Base-by-base conservation (phyloP, 805 yeast species). In the Blastobotrys parvus region DNA sequence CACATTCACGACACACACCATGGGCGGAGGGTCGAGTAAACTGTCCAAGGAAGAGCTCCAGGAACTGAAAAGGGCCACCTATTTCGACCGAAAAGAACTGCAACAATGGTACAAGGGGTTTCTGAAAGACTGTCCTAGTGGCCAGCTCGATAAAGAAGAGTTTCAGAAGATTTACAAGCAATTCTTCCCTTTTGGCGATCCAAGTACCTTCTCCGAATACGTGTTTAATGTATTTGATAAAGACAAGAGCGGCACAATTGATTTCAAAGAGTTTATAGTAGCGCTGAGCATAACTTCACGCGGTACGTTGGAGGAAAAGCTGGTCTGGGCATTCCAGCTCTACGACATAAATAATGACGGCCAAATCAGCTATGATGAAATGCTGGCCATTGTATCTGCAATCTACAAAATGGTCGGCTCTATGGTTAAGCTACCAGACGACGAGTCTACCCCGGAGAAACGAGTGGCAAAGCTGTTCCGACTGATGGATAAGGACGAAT, bases 61-160 rank as follows among this genome's bases (percentile, higher is more conserved):
- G 42, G 79, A 82, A 43, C 74, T 92, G 46, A 83, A 82, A 59
- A 80, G 78, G 57, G 82, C 88, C 19, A 92, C 99, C 0, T 82
- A 87, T 56, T 92, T 92, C 58, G 95, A 90, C 58, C 78, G 89
- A 42, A 73, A 95, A 50, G 98, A 92, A 60, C 74, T 92, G 35
- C 97, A 92, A 62, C 98, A 90, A 59, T 92, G 99, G 99, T 90
- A 90, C 60, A 90, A 90, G 60, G 97, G 97, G 2, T 92, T 92
- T 55, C 69, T 82, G 34, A 74, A 96, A 58, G 98, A 92, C 61
- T 90, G 96, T 60, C 97, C 97, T 1, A 71, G 78, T 27, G 97
- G 97, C 1, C 89, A 82, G 59, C 69, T 92, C 21, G 77, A 88
- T 2, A 82, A 81, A 56, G 85, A 82, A 38, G 97, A 92, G 58